Evolutionary conservation across 2,329 filamentous ascomycete genomes (phyloP), one percentile per base, ranked within the genome.

Genomic region (Aspergillus sp.): DNA sequence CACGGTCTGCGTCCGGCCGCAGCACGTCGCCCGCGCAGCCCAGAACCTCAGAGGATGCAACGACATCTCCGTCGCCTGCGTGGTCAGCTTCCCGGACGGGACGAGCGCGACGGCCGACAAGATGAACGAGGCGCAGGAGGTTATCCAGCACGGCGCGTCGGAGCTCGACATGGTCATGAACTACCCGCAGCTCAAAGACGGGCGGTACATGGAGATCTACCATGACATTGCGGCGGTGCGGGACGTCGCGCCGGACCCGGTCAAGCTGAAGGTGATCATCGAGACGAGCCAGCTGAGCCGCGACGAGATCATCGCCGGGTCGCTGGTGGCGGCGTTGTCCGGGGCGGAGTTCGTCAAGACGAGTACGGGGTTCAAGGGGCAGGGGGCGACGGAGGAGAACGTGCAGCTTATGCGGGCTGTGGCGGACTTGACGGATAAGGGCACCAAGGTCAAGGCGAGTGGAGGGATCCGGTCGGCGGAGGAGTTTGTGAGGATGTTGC

Each of bases 131-230:
- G 66, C 70, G 0, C 56, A 58, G 15, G 54, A 58, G 8, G 71
- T 72, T 10, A 53, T 75, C 22, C 43, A 50, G 6, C 57, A 63
- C 12, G 73, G 74, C 13, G 73, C 73, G 1, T 52, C 50, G 1
- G 74, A 78, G 48, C 61, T 78, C 20, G 74, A 78, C 47, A 66
- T 76, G 48, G 74, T 78, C 2, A 58, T 78, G 30, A 75, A 77
- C 35, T 68, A 70, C 44, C 57, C 58, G 2, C 53, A 66, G 3
- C 56, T 78, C 13, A 62, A 60, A 29, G 39, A 53, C 1, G 53
- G 57, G 2, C 43, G 64, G 15, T 76, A 72, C 50, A 53, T 47
- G 5, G 53, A 60, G 8, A 67, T 75, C 29, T 75, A 69, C 54
- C 53, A 57, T 13, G 72, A 77, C 45, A 58, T 78, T 17, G 56